These are phyloP conservation scores for Cryphonectria parasitica DNA, from an alignment of 2,329 filamentous ascomycete species.

Conservation along the genomic window DNA sequence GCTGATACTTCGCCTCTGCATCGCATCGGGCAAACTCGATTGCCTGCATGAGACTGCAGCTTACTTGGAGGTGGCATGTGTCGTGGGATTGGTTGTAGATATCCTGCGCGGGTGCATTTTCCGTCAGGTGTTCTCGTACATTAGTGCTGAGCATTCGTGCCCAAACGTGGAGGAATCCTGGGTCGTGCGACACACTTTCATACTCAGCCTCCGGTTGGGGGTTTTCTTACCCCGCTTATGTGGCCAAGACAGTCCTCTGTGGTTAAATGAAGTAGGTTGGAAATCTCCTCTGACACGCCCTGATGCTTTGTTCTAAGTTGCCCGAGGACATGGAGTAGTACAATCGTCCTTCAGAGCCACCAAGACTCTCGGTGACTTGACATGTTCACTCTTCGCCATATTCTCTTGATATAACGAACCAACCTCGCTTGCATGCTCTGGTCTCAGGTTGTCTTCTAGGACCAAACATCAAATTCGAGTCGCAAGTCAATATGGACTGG, in stretches of 20 bases:
- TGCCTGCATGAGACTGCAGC: not conserved
- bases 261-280: not conserved
- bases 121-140: not conserved
- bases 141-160: not conserved
- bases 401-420: not conserved
- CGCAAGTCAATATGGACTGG: constrained; percentile 17
- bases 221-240: not conserved
- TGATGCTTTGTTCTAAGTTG: not conserved
- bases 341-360: not conserved
- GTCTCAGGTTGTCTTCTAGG: not conserved
- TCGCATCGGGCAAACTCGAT: not conserved
- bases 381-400: not conserved
- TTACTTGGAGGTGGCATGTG: constrained; percentile 1
- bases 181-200: not conserved
- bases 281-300: not conserved
- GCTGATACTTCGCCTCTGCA: constrained; percentile 1
- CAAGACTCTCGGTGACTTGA: not conserved
- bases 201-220: not conserved
- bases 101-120: not conserved
- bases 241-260: not conserved
- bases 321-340: not conserved
- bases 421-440: not conserved
- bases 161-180: constrained; percentile 4
- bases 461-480: not conserved
- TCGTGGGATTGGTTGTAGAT: constrained; percentile 4